phyloP scores from a whole-genome alignment of 257 asterid genomes.

The Solanum etuberosum region DNA sequence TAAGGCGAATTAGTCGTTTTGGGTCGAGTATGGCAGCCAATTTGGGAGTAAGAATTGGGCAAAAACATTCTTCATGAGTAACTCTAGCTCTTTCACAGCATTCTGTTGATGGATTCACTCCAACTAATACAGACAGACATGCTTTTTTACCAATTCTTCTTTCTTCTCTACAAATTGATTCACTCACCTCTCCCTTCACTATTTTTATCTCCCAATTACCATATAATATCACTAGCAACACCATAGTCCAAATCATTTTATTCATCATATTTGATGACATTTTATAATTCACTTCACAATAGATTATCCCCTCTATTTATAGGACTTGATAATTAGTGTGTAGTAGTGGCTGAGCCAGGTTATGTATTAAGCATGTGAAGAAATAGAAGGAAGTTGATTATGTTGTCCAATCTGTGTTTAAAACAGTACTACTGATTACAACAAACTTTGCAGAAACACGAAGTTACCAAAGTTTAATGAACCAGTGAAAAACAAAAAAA shows the following conservation, averaged over 20 bases:
- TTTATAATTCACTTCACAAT: not conserved
- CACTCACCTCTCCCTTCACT: not conserved
- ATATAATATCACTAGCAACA: not conserved
- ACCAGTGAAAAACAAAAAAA: too few species aligned
- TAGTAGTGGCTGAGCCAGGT: rapidly evolving
- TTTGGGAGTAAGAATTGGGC: not conserved
- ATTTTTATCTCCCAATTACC: not conserved
- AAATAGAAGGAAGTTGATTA: too few species aligned
- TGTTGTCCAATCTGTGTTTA: too few species aligned
- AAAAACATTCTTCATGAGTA: not conserved
- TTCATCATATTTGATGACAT: not conserved
- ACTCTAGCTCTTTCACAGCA: not conserved
- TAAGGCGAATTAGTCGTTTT: not conserved
- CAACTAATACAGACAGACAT: not conserved
- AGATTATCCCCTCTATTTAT: not conserved
- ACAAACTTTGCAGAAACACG: too few species aligned
- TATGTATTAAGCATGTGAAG: not conserved
- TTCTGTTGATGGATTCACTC: not conserved
- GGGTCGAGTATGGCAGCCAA: not conserved
- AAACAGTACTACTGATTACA: too few species aligned
- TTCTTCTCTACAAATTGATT: not conserved
- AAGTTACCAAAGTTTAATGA: too few species aligned
- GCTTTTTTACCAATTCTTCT: not conserved
- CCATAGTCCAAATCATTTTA: not conserved
- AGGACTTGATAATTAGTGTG: not conserved